Evolutionary conservation across 116 monocot species (phyloP), one percentile per base, ranked within the genome.

Genomic region (Dioscorea cayenensis): DNA sequence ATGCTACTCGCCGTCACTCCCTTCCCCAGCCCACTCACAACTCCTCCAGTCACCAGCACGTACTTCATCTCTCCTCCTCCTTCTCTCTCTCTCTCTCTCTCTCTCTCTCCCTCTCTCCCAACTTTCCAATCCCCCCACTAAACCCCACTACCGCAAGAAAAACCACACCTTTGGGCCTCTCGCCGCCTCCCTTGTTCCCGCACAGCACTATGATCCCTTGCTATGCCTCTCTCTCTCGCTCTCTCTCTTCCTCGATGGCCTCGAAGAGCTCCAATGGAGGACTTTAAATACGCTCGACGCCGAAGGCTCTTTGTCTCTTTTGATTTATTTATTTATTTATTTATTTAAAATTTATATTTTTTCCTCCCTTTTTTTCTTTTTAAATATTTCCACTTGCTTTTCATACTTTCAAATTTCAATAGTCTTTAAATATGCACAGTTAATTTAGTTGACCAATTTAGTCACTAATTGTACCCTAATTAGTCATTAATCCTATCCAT

Each of bases 1-100:
- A 95, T 87, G 80, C 95, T 92, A 84, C 95, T 95, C 6, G 95
- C 95, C 9, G 95, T 92, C 51, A 92, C 92, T 32, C 92, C 92
- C 71, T 95, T 95, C 10, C 95, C 95, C 72, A 95, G 78, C 28
- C 95, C 95, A 68, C 95, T 91, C 62, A 95, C 92, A 66, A 92
- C 92, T 62, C 95, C 95, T 19, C 92, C 95, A 7, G 95, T 95
- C 36, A 95, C 95, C 69, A 95, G 36, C 17, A 95, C 95, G 73
- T 95, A 92, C 85, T 92, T 95, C 95, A 95, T 92, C 81, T 70
- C 64, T 60, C 28, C 55, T 55, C 22, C 62, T 11, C 29, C 25
- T 3, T 89, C 81, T 70, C 64, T n/a, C n/a, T n/a, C n/a, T 60
- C 28, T 32, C 55, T 63, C 22, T 52, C 3, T 29, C 25, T 3